These are phyloP conservation scores for Komagataella kurtzmanii DNA, from an alignment of 805 yeast genomes.

Conservation along the genomic window DNA sequence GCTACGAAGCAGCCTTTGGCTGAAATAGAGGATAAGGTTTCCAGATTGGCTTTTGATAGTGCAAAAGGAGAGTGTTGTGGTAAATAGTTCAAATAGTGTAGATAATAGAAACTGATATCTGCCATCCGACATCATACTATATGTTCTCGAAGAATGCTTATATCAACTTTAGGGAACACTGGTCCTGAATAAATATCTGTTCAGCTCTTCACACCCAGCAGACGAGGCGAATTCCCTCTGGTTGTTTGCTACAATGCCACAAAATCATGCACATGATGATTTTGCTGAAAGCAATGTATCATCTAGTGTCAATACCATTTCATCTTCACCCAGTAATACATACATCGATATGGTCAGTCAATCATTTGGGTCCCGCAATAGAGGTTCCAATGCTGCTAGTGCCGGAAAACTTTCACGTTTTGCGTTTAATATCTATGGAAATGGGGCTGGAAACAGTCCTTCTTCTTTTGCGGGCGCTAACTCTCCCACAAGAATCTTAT, in stretches of 20 bases:
- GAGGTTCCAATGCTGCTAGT: background rate
- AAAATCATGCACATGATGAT: background rate
- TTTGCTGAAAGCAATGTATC: background rate
- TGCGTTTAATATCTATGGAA: slow-evolving; percentile 48
- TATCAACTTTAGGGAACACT: background rate
- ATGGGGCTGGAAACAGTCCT: slow-evolving; percentile 9
- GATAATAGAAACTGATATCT: background rate
- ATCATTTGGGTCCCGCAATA: background rate
- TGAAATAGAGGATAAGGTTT: slow-evolving; percentile 33
- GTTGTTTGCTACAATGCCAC: background rate
- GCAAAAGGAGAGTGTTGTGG: background rate
- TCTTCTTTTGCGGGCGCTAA: background rate
- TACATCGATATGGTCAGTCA: background rate
- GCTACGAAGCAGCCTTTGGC: slow-evolving; percentile 21
- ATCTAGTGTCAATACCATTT: background rate
- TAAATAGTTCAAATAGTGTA: background rate
- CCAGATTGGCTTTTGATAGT: slow-evolving; percentile 34
- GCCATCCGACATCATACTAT: background rate
- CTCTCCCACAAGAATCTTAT: background rate
- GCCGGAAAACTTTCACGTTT: slow-evolving; percentile 30
- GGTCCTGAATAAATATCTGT: background rate
- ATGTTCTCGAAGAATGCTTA: background rate
- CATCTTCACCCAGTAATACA: background rate
- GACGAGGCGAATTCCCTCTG: background rate
- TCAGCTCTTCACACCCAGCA: background rate